A percentile compares a stretch with the other conserved stretches of the same genome.
Conservation (phyloP, 2,329 filamentous ascomycete species). For the Penicillium italicum region DNA sequence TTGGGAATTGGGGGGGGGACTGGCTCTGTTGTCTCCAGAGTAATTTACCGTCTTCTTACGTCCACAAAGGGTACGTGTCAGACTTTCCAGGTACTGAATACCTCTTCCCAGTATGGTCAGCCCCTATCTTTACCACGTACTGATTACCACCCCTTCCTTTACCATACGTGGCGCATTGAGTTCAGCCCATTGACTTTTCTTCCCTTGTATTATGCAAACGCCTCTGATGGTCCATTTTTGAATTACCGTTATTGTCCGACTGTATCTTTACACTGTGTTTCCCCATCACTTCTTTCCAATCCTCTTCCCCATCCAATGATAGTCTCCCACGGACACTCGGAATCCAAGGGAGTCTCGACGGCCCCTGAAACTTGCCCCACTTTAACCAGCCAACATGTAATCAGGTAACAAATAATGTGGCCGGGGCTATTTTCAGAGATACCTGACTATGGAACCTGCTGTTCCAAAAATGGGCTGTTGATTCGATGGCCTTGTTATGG, state of each 20-base stretch:
- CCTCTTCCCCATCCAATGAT: slow-evolving; percentile 8
- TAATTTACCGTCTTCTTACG: slow-evolving; percentile 24
- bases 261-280: slow-evolving; percentile 7
- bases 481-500: slow-evolving; percentile 23
- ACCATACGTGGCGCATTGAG: slow-evolving; percentile 6
- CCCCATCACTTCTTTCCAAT: background rate
- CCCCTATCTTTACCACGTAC: slow-evolving; percentile 5
- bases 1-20: slow-evolving; percentile 19
- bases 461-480: background rate
- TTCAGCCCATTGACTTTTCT: background rate
- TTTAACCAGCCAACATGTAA: slow-evolving; percentile 10
- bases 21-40: slow-evolving; percentile 10
- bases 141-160: slow-evolving; percentile 1
- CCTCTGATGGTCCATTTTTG: background rate
- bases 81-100: slow-evolving; percentile 11
- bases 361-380: slow-evolving; percentile 35
- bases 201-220: background rate
- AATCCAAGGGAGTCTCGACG: slow-evolving; percentile 26
- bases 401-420: slow-evolving; percentile 21
- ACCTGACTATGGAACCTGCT: slow-evolving; percentile 4
- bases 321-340: background rate
- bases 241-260: slow-evolving; percentile 14
- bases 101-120: slow-evolving; percentile 4
- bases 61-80: slow-evolving; percentile 12
- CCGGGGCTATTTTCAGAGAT: slow-evolving; percentile 11